Evolutionary conservation across 495 filamentous ascomycete species (phyloP), one percentile per base, ranked within the genome.

Genomic region (Hyaloscypha finlandica): DNA sequence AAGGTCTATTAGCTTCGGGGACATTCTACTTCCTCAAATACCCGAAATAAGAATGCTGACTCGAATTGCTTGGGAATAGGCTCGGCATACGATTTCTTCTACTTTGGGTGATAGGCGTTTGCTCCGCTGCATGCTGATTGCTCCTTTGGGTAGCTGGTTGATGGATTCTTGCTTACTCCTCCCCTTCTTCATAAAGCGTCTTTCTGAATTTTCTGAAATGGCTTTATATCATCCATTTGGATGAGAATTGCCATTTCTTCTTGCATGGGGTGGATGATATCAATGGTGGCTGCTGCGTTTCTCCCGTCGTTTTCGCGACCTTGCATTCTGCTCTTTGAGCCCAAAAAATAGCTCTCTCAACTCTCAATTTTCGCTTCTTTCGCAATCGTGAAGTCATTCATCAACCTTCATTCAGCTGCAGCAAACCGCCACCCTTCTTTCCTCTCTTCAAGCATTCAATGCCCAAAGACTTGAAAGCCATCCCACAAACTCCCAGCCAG

Each of bases 401-500:
- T 6, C 16, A 19, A 48, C 42, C 2, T 48, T 19, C 42, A 48
- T 48, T 48, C 42, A 48, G 42, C 9, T 48, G 42, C 42, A 14
- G 42, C 42, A 48, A 19, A 3, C 42, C 42, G 16, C 42, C 42
- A 48, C 9, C 16, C 16, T 48, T 19, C 11, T 3, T 19, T 12
- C 8, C 16, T 19, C 42, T 42, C 20, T 37, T 37, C 31, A 9
- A 37, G 35, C 6, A 30, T 58, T 33, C 55, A 20, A 33, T 5
- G 5, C 29, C 63, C 20, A 39, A 65, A 58, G 33, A 52, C 42
- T 51, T 65, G 33, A 48, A 65, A 62, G 59, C 19, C 31, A 63
- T 5, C 2, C 12, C 52, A 16, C 45, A 66, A 69, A 54, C 57
- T 61, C 35, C 16, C 55, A 30, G 30, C 31, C 59, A 55, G 55